A percentile compares a stretch with the other conserved stretches of the same genome.
Conservation (phyloP, 495 filamentous ascomycete species). For the Xylaria bambusicola region DNA sequence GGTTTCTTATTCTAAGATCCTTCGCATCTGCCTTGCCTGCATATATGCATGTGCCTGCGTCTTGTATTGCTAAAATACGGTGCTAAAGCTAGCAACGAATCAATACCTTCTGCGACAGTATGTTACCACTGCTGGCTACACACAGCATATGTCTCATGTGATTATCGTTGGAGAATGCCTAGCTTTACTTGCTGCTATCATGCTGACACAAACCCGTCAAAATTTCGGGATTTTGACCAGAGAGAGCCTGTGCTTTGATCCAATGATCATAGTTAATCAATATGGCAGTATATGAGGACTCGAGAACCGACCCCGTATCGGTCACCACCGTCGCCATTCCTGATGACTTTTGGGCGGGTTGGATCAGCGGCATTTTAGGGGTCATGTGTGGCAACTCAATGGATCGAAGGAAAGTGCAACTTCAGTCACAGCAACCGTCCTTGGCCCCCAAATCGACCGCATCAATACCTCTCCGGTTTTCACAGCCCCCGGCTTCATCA, state of each 20-base stretch:
- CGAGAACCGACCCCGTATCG: not conserved
- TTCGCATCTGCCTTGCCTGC: not conserved
- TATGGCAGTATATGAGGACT: not conserved
- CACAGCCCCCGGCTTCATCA: slow-evolving; percentile 1
- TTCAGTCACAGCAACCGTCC: slow-evolving; percentile 63
- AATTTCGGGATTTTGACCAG: too few relatives aligned
- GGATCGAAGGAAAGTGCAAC: slow-evolving; percentile 79
- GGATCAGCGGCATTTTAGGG: slow-evolving; percentile 76
- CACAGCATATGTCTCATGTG: not conserved
- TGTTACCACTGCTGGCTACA: not conserved
- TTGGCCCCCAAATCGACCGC: too few relatives aligned
- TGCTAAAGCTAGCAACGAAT: not conserved
- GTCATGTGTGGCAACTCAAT: slow-evolving; percentile 89
- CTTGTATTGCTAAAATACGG: not conserved
- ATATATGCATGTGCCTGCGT: not conserved
- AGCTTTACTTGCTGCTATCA: not conserved
- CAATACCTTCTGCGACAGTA: not conserved
- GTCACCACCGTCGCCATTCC: slow-evolving; percentile 55
- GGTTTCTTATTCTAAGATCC: too few relatives aligned
- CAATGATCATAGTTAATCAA: not conserved
- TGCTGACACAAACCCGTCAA: too few relatives aligned
- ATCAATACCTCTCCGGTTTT: too few relatives aligned
- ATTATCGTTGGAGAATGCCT: not conserved
- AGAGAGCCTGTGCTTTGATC: too few relatives aligned
- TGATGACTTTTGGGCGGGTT: slow-evolving; percentile 84